Evolutionary conservation across 208 protist species (phyloP), one percentile per base, ranked within the genome.

Genomic region (Acanthamoeba triangularis): DNA sequence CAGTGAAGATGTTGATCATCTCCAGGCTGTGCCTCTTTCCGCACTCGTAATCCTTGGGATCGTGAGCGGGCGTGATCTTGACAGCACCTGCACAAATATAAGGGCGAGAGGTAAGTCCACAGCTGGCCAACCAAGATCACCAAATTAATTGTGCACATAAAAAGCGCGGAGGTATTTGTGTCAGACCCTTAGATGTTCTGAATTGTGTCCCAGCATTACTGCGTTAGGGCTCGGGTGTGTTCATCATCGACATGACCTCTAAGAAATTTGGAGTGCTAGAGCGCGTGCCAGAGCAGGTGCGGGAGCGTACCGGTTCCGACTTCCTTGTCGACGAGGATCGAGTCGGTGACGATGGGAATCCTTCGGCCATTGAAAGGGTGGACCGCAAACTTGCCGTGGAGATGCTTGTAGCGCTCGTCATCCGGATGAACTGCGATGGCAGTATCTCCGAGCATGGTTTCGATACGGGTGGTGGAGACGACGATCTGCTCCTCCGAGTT

Each of bases 361-460:
- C 95, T 95, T 35, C 98, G 97, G 90, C 97, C 97, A 30, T 95
- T 92, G 97, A 99, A 99, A 59, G 99, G 99, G 97, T 99, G 99
- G 76, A 97, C 94, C 18, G 99, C 97, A 28, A 76, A 92, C 97
- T 99, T 99, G 37, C 99, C 99, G 97, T 99, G 98, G 78, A 99
- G 99, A 47, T 96, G 65, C 54, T 41, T 99, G 97, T 99, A 99
- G 76, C 99, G 98, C 76, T 91, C 76, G 98, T 99, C 99, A 2
- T 99, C 97, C 0, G 99, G 99, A 97, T 99, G 99, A 44, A 99
- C 99, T 4, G 98, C 98, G 11, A 98, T 54, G 85, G 98, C 99
- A 23, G 98, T 99, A 98, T 99, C 99, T 87, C 99, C 99, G 23
- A 99, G 98, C 95, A 99, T 99, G n/a, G 99, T 99, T 97, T 99